Evolutionary conservation across 2,329 filamentous ascomycete genomes (phyloP).

Genomic region (Shiraia sp.): DNA sequence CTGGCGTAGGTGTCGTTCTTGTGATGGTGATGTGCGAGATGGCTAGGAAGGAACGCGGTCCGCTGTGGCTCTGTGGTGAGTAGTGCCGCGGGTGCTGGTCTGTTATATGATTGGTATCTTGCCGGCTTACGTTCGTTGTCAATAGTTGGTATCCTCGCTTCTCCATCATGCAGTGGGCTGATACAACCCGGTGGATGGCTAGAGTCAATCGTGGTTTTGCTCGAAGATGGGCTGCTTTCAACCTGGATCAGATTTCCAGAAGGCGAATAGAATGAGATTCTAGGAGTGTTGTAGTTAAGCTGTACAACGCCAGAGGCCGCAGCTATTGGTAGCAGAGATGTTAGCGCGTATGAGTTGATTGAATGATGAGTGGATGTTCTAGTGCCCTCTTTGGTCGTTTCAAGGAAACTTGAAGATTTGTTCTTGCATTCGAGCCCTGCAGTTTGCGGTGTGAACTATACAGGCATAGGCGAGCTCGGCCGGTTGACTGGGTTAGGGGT

Average conservation of each 20-base stretch:
- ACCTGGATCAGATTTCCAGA: slow-evolving; percentile 40
- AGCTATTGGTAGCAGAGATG: slow-evolving; percentile 42
- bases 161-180: slow-evolving; percentile 5
- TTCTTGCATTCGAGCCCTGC: slow-evolving; percentile 22
- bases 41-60: slow-evolving; percentile 23
- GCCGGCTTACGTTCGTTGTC: slow-evolving; percentile 9
- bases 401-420: slow-evolving; percentile 11
- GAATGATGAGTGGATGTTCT: slow-evolving; percentile 13
- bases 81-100: too few relatives aligned
- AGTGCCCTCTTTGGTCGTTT: slow-evolving; percentile 4
- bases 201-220: slow-evolving; percentile 10
- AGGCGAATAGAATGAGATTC: slow-evolving; percentile 39
- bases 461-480: slow-evolving; percentile 27
- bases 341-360: slow-evolving; percentile 42
- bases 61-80: slow-evolving; percentile 10
- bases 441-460: slow-evolving; percentile 32
- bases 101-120: slow-evolving; percentile 13
- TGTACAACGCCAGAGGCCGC: slow-evolving; percentile 42
- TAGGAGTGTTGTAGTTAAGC: slow-evolving; percentile 29
- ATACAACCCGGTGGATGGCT: slow-evolving; percentile 3
- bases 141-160: slow-evolving; percentile 1
- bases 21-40: slow-evolving; percentile 27
- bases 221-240: slow-evolving; percentile 19
- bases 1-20: slow-evolving; percentile 18
- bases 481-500: slow-evolving; percentile 11